Evolutionary conservation across 164 flowering plant species (phyloP), one percentile per base, ranked within the genome.

Genomic region (Magnolia officinalis): DNA sequence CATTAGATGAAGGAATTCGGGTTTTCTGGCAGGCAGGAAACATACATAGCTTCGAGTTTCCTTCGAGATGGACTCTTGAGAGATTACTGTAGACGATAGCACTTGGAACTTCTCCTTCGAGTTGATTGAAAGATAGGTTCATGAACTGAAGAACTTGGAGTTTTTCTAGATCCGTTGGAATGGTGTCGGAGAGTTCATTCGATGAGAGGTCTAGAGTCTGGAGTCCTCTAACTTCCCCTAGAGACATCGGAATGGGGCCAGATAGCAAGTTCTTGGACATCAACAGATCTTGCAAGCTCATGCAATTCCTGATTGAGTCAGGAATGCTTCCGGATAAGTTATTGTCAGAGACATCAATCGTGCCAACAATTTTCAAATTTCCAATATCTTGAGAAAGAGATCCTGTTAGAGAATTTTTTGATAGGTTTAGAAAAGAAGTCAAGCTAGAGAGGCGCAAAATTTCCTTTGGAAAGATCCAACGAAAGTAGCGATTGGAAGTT

Each of bases 131-230:
- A 63, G 92, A 87, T 16, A 89, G 81, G 67, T 87, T 83, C 73
- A 90, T 67, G 10, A 31, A 63, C 8, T 72, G 79, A 19, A 88
- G 86, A 59, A 61, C 78, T 8, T 55, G 69, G 4, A 87, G 74
- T 0, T 76, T 50, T 58, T 80, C 52, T 0, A 89, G 73, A 3
- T 65, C 58, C 0, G 1, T 2, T 1, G 93, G 93, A 63, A 90
- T 85, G 13, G 63, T 29, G 8, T 91, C 90, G 0, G 87, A 82
- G 18, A 90, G 86, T 49, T 84, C 73, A 81, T 90, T 90, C 0
- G 77, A 74, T 37, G 92, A 85, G 6, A 90, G 86, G 67, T 90
- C 90, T 1, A 90, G 80, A 29, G 59, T 69, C 71, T 85, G 78
- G 50, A 90, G 18, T 16, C 82, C 88, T 55, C 51, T 76, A 18